Evolutionary conservation across 2,329 filamentous ascomycete species (phyloP).

Genomic region (Calonectria pauciramosa): DNA sequence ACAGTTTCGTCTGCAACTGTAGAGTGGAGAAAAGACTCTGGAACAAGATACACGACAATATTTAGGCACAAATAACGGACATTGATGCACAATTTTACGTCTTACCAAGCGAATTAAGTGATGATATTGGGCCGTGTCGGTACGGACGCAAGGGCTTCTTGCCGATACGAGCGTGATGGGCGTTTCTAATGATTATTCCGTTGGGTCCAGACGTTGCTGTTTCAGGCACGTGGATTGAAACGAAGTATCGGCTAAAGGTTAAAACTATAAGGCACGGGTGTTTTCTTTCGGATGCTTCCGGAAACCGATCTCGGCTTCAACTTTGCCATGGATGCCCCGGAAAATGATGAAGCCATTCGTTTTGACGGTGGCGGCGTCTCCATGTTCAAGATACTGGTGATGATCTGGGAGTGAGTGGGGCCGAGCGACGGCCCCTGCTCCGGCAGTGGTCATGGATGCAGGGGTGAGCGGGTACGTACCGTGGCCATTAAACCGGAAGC

Average conservation of each 20-base stretch:
- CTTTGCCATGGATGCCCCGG: background rate
- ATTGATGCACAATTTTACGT: background rate
- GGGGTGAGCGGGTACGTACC: background rate
- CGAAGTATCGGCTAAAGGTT: background rate
- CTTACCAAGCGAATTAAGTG: background rate
- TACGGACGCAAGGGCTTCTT: background rate
- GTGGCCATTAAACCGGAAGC: constrained; percentile 19
- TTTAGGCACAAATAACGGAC: constrained; percentile 8
- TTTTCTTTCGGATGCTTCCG: background rate
- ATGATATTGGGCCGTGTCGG: background rate
- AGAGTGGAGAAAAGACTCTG: background rate
- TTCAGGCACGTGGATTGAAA: background rate
- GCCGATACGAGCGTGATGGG: background rate
- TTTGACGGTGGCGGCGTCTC: background rate
- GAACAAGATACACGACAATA: background rate
- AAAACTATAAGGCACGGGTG: background rate
- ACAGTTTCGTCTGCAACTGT: background rate
- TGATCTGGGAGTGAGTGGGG: background rate
- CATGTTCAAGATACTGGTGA: background rate
- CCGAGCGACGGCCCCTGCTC: background rate
- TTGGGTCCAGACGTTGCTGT: background rate
- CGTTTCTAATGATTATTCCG: background rate
- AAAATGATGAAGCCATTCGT: background rate
- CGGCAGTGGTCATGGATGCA: background rate
- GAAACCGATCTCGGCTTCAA: background rate